Conservation (phyloP, 371 early-diverging fungal genomes). For the Rhizopus arrhizus region DNA sequence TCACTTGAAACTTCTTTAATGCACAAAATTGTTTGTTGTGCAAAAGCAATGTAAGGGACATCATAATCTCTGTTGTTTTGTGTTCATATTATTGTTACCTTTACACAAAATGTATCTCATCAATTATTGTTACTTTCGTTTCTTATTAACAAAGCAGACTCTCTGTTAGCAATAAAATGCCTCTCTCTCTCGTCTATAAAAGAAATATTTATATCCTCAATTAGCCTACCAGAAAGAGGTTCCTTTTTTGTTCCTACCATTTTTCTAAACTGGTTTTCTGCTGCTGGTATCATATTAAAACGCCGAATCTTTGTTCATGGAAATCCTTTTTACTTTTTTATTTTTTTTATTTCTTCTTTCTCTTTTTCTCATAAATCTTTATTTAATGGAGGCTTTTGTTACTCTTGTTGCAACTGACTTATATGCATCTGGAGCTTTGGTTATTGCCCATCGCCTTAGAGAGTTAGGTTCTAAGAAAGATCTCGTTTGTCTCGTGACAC, state of each 20-base stretch:
- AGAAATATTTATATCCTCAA: no score
- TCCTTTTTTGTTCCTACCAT: no score
- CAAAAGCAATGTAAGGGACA: not conserved
- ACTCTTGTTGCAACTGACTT: conserved; percentile 78
- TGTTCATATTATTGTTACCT: conserved; percentile 1
- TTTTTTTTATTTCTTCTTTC: conserved; percentile 7
- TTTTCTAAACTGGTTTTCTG: not conserved
- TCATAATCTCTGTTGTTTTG: not conserved
- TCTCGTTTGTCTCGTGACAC: conserved; percentile 76
- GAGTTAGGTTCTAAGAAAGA: conserved; percentile 63
- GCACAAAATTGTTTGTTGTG: not conserved
- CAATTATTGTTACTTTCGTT: not conserved
- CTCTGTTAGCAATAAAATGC: not conserved
- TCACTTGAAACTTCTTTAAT: conserved; percentile 79
- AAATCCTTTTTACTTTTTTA: not conserved
- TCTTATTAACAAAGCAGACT: not conserved
- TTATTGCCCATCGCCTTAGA: conserved; percentile 78
- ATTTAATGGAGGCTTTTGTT: conserved; percentile 62
- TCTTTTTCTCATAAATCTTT: not conserved
- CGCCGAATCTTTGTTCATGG: no score
- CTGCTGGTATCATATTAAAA: no score
- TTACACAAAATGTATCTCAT: not conserved
- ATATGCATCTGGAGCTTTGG: conserved; percentile 87
- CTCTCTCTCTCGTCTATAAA: no score
- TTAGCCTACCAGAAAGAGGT: no score